Evolutionary conservation across 345 rosid species (phyloP), one percentile per base, ranked within the genome.

Genomic region (Leavenworthia alabamica): DNA sequence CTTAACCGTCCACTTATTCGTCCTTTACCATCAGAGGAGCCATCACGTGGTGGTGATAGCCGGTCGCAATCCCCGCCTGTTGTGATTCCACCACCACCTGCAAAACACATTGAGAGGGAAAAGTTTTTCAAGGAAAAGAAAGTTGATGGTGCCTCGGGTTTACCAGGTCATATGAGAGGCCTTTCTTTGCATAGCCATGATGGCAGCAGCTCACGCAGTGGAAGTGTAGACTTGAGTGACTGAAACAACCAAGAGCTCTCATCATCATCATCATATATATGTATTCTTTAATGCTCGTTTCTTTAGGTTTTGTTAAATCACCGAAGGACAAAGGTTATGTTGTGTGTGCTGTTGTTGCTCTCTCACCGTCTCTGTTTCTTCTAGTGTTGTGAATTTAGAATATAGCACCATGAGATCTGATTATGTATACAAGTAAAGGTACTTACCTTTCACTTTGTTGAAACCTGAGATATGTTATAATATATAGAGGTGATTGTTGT

Each of bases 71-170:
- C 73, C 16, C 78, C 84, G 14, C 55, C 81, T 14, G 77, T 81
- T 47, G 83, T 73, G 12, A 85, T 93, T 62, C 99, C 99, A 8
- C 99, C 99, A 4, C 99, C 99, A 8, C 97, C 99, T 43, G 82
- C 99, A 48, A 89, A 87, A 71, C 96, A 84, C 17, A 7, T 79
- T 6, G 97, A 93, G 75, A 82, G 99, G 81, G 96, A 93, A 63
- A 85, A 36, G n/a, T 93, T 87, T 77, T 93, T 93, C 60, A 78
- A 82, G 90, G 96, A 85, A 67, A 89, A 85, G 62, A 89, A 79
- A 75, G 77, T 60, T 2, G 98, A 86, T 16, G 80, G 88, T 24
- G 80, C 84, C 32, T 77, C 87, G 2, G 75, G 65, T 14, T 48
- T 79, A 48, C 62, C 81, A 20, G 86, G 81, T 58, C 96, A 84